Evolutionary conservation across 2,329 filamentous ascomycete species (phyloP).

Genomic region (Trichoderma guizhouense): DNA sequence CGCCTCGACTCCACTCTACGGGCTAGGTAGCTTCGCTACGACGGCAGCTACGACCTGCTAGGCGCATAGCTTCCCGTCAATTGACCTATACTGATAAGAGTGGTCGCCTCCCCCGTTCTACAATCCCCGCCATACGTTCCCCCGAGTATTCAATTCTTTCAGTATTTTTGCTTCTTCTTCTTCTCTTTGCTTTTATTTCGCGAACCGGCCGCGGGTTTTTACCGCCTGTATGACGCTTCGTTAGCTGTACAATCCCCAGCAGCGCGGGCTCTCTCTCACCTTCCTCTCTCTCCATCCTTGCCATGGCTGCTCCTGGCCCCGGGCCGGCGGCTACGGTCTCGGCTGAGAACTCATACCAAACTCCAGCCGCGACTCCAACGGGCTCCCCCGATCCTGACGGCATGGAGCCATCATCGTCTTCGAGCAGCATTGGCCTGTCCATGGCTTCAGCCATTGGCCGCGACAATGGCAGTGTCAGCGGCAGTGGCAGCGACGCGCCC

Average conservation of each 20-base stretch:
- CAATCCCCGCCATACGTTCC: background rate
- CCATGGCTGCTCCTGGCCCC: background rate
- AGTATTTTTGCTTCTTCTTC: background rate
- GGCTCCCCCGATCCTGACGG: conserved; percentile 2
- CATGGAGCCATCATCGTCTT: background rate
- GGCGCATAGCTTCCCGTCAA: background rate
- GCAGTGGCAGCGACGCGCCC: background rate
- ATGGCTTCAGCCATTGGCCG: background rate
- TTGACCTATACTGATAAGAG: background rate
- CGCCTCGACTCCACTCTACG: background rate
- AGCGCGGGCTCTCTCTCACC: background rate
- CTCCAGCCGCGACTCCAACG: conserved; percentile 14
- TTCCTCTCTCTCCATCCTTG: background rate
- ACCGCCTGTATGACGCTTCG: background rate
- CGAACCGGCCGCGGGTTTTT: background rate
- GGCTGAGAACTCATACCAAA: conserved; percentile 9
- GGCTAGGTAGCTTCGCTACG: background rate
- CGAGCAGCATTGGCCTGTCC: background rate
- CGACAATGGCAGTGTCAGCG: background rate
- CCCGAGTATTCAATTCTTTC: background rate
- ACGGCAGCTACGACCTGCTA: background rate
- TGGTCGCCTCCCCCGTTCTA: background rate
- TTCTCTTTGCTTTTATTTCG: background rate
- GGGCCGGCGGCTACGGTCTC: background rate
- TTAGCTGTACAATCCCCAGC: background rate